A percentile compares a stretch with the other conserved stretches of the same genome.
phyloP scores from a whole-genome alignment of 257 asterid species.

The Nicotiana paniculata region DNA sequence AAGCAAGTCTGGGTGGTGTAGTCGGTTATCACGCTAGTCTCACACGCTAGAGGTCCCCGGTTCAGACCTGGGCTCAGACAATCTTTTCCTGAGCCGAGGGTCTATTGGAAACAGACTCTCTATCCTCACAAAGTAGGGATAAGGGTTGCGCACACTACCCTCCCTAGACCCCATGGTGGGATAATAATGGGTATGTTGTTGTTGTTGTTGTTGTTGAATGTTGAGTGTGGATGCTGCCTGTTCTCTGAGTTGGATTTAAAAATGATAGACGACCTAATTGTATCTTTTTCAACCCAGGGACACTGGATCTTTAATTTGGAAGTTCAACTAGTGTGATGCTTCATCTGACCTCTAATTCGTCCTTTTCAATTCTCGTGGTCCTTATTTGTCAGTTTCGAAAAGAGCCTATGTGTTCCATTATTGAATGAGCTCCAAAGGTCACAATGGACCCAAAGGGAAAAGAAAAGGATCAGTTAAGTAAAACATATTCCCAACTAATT shows the following conservation, averaged over 20 bases:
- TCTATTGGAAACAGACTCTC: too few relatives aligned
- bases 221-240: neutral
- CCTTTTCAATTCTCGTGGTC: neutral
- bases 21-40: constrained; percentile 99
- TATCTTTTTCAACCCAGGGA: neutral
- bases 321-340: neutral
- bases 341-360: neutral
- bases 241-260: neutral
- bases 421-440: neutral
- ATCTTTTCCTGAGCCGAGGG: too few relatives aligned
- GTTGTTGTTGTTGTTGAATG: too few relatives aligned
- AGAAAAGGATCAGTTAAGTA: neutral
- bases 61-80: constrained; percentile 99
- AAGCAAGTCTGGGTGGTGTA: constrained; percentile 95
- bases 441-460: neutral
- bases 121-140: too few relatives aligned
- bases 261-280: neutral
- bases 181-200: too few relatives aligned
- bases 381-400: neutral
- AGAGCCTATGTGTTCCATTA: neutral
- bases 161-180: too few relatives aligned
- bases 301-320: neutral
- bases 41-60: constrained; percentile 99
- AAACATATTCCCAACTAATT: neutral
- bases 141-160: too few relatives aligned